These are phyloP conservation scores for Cardiospermum halicacabum DNA, from an alignment of 345 rosid genomes.

Conservation along the genomic window DNA sequence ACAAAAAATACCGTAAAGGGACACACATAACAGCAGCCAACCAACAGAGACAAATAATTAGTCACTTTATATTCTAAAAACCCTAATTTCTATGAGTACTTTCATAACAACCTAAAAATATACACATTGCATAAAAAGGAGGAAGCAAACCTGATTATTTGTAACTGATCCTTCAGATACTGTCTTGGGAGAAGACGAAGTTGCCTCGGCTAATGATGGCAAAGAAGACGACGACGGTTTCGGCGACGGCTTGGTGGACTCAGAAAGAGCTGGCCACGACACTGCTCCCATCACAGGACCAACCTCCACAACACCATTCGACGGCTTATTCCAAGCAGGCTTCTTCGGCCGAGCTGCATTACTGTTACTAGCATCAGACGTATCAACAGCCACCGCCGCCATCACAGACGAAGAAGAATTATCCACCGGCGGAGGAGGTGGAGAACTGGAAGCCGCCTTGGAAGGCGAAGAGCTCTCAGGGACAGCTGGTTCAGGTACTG, in stretches of 20 bases:
- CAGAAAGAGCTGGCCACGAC: constrained; percentile 65
- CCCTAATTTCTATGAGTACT: neutral
- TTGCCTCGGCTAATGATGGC: constrained; percentile 23
- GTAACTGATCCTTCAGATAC: constrained; percentile 41
- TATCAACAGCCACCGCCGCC: constrained; percentile 19
- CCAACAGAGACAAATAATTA: neutral
- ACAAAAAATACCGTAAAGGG: neutral
- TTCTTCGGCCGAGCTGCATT: constrained; percentile 41
- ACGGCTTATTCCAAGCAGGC: constrained; percentile 53
- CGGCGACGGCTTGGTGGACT: constrained; percentile 40
- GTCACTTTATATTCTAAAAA: neutral
- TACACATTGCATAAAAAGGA: neutral
- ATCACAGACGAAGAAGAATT: neutral
- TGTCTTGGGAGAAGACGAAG: constrained; percentile 26
- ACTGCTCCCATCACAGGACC: constrained; percentile 51
- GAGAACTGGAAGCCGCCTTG: constrained; percentile 18
- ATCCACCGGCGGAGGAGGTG: constrained; percentile 16
- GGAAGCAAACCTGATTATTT: constrained; percentile 34
- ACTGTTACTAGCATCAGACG: constrained; percentile 23
- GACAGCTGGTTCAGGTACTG: constrained; percentile 19
- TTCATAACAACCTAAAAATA: constrained; percentile 10
- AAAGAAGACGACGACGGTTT: constrained; percentile 27
- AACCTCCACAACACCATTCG: constrained; percentile 34
- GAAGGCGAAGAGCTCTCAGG: constrained; percentile 21
- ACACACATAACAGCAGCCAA: neutral